These are phyloP conservation scores for Fusarium sp. DNA, from an alignment of 2,329 filamentous ascomycete genomes.

Conservation along the genomic window DNA sequence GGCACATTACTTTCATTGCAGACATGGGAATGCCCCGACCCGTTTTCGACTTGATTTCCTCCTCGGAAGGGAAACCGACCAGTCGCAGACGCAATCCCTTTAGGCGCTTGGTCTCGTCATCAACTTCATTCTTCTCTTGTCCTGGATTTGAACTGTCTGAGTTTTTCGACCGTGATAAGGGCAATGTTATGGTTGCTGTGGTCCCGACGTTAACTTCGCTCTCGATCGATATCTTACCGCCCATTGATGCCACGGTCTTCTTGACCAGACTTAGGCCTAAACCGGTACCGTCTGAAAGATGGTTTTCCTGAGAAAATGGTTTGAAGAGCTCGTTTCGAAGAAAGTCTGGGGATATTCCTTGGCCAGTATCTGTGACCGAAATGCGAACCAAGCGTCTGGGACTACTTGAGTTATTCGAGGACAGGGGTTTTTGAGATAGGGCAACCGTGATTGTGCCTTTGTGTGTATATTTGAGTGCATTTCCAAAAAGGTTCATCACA, in stretches of 20 bases:
- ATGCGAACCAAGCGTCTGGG: constrained; percentile 44
- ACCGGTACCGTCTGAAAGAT: constrained; percentile 67
- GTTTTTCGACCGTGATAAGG: constrained; percentile 30
- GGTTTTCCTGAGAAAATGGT: constrained; percentile 71
- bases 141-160: neutral
- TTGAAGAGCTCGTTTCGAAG: constrained; percentile 70
- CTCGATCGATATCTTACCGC: constrained; percentile 66
- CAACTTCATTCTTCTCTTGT: constrained; percentile 41
- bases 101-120: constrained; percentile 42
- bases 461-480: constrained; percentile 68
- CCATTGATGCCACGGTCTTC: constrained; percentile 66
- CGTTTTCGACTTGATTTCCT: neutral
- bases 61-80: constrained; percentile 17
- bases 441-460: constrained; percentile 45
- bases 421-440: constrained; percentile 35
- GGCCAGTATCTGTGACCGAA: constrained; percentile 70
- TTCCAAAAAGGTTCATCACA: constrained; percentile 70
- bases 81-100: constrained; percentile 42
- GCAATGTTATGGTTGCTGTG: constrained; percentile 46
- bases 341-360: constrained; percentile 71
- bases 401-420: neutral
- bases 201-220: constrained; percentile 53
- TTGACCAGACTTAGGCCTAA: constrained; percentile 73
- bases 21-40: constrained; percentile 15
- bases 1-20: constrained; percentile 29